A percentile compares a stretch with the other conserved stretches of the same genome.
phyloP scores from a whole-genome alignment of 768 basidiomycete genomes.

The Mycena kentingensis region DNA sequence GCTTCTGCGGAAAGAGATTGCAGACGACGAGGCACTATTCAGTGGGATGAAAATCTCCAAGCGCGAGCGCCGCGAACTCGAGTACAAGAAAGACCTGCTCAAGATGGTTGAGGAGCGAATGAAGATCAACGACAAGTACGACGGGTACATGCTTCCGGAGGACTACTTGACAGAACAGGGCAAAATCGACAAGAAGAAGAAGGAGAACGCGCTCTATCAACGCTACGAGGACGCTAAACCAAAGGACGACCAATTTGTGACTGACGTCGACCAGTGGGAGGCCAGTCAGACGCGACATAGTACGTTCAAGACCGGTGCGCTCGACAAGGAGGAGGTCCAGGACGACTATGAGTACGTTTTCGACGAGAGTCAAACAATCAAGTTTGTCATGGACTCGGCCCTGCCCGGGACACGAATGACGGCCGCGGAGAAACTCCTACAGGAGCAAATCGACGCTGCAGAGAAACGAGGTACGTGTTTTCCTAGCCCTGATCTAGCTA shows the following conservation, averaged over 20 bases:
- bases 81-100: constrained; percentile 89
- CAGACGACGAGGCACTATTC: constrained; percentile 91
- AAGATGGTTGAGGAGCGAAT: constrained; percentile 91
- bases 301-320: constrained; percentile 85
- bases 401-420: constrained; percentile 72
- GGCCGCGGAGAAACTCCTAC: constrained; percentile 81
- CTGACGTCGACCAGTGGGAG: constrained; percentile 98
- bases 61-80: constrained; percentile 77
- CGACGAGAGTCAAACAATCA: constrained; percentile 95
- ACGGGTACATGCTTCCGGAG: constrained; percentile 95
- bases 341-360: constrained; percentile 98
- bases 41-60: constrained; percentile 88
- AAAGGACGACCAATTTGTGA: constrained; percentile 92
- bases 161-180: constrained; percentile 99
- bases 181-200: constrained; percentile 96
- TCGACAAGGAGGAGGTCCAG: constrained; percentile 82
- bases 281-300: constrained; percentile 86
- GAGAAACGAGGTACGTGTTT: constrained; percentile 78
- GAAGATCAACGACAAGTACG: constrained; percentile 92
- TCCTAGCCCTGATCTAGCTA: not conserved
- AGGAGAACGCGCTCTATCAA: constrained; percentile 87
- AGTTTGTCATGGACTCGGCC: constrained; percentile 86
- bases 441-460: constrained; percentile 88
- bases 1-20: constrained; percentile 87
- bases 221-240: constrained; percentile 94